Base-by-base conservation (phyloP, 257 asterid genomes). In the Galeopsis tetrahit region DNA sequence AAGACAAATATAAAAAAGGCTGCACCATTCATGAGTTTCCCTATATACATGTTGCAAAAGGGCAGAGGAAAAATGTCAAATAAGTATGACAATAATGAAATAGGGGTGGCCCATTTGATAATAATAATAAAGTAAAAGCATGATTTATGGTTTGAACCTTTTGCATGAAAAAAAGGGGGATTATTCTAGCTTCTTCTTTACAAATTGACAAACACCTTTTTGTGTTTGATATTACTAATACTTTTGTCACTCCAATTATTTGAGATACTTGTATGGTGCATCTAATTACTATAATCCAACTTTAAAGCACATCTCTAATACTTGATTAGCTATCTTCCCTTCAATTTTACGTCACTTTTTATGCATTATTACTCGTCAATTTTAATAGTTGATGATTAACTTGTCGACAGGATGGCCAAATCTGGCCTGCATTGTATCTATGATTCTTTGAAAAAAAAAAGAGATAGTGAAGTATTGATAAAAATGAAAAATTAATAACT, bases 151-250 rank as follows among this genome's bases (percentile, higher is more conserved):
- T 80, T 79, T 8, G 4, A 64, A 75, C 38, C 87, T 80, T 89
- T 73, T 13, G 9, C 75, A 74, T 46, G 43, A 71, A 57, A 32
- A 49, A 63, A 71, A n/a, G n/a, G 63, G 57, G 38, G 34, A 79
- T 74, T 78, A 21, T 21, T 21, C 28, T 21, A 21, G 28, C 82
- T 80, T 71, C 80, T 21, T 67, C 91, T 86, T 88, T 85, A 88
- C 91, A 79, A 88, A 64, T 82, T 66, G 83, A 78, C 87, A 81
- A 49, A 4, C 55, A 52, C 75, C 79, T 21, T 63, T 78, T 80
- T 74, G 59, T 56, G 79, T 69, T 75, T 59, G 73, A 65, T 63
- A 71, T 70, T 69, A n/a, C n/a, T n/a, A 44, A 69, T 69, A 66
- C 44, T 68, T 46, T 68, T 63, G 55, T 63, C 48, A 36, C 59